Conservation (phyloP, 2,329 filamentous ascomycete genomes). For the Meredithiella fracta region DNA sequence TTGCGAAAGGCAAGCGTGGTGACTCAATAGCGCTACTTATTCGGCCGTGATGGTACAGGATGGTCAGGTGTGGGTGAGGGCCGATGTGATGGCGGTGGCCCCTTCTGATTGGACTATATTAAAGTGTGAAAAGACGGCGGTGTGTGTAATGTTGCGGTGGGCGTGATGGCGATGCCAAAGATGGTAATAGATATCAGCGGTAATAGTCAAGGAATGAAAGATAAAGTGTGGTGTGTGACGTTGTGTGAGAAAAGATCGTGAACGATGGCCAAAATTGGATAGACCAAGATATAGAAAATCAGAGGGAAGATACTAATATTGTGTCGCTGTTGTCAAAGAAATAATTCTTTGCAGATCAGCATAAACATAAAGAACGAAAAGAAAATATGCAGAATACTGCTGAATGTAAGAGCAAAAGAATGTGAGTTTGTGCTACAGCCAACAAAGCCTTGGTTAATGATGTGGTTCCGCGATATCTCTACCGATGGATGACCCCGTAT, state of each 20-base stretch:
- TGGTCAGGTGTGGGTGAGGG: background rate
- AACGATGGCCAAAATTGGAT: background rate
- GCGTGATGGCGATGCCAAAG: background rate
- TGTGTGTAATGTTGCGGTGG: background rate
- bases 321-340: background rate
- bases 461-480: constrained; percentile 4
- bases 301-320: background rate
- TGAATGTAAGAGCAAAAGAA: background rate
- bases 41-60: background rate
- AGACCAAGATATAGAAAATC: background rate
- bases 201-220: background rate
- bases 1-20: background rate
- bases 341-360: background rate
- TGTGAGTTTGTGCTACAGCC: constrained; percentile 1
- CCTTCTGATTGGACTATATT: background rate
- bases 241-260: background rate
- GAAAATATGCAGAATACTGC: background rate
- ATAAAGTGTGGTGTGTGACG: background rate
- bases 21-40: background rate
- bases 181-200: background rate
- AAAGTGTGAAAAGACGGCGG: background rate
- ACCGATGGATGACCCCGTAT: constrained; percentile 2
- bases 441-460: background rate
- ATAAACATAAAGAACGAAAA: background rate
- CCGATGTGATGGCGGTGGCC: background rate